Evolutionary conservation across 176 grass and related monocot species (phyloP).

Genomic region (Aegilops tauschii): DNA sequence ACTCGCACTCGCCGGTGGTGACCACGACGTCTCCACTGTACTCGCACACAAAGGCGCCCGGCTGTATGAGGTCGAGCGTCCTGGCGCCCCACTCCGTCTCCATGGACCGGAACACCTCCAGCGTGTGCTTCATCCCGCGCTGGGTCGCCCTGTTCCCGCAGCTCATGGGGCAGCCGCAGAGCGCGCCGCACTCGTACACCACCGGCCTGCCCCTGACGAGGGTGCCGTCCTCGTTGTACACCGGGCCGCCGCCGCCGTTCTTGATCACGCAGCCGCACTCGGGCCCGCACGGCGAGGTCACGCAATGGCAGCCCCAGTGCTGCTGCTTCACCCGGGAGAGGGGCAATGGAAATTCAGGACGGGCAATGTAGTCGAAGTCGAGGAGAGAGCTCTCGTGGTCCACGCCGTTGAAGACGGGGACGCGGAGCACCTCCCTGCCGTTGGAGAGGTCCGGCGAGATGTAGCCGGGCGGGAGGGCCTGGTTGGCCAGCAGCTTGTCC

Average conservation of each 20-base stretch:
- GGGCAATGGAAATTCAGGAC: slow-evolving; percentile 32
- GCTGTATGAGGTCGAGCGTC: slow-evolving; percentile 72
- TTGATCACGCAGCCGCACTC: slow-evolving; percentile 54
- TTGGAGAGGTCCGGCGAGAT: slow-evolving; percentile 60
- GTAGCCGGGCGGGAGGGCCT: slow-evolving; percentile 40
- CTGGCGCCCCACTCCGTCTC: slow-evolving; percentile 84
- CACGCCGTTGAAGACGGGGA: slow-evolving; percentile 60
- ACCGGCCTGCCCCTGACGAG: slow-evolving; percentile 65
- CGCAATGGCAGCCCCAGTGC: slow-evolving; percentile 48
- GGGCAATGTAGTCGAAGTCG: slow-evolving; percentile 41
- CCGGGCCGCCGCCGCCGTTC: slow-evolving; percentile 32
- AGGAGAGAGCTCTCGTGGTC: slow-evolving; percentile 57
- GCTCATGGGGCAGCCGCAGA: slow-evolving; percentile 52
- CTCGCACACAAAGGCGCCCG: slow-evolving; percentile 75
- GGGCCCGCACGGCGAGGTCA: not conserved
- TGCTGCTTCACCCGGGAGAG: slow-evolving; percentile 4
- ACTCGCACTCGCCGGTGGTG: not conserved
- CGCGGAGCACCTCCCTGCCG: slow-evolving; percentile 37
- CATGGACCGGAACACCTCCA: slow-evolving; percentile 78
- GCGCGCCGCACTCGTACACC: slow-evolving; percentile 71
- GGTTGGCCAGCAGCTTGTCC: slow-evolving; percentile 22
- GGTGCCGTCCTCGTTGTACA: slow-evolving; percentile 56
- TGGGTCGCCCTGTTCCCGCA: slow-evolving; percentile 69
- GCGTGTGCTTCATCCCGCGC: slow-evolving; percentile 63
- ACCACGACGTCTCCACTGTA: slow-evolving; percentile 54